Conservation (phyloP, 495 filamentous ascomycete genomes). For the Schizothecium vesticola region DNA sequence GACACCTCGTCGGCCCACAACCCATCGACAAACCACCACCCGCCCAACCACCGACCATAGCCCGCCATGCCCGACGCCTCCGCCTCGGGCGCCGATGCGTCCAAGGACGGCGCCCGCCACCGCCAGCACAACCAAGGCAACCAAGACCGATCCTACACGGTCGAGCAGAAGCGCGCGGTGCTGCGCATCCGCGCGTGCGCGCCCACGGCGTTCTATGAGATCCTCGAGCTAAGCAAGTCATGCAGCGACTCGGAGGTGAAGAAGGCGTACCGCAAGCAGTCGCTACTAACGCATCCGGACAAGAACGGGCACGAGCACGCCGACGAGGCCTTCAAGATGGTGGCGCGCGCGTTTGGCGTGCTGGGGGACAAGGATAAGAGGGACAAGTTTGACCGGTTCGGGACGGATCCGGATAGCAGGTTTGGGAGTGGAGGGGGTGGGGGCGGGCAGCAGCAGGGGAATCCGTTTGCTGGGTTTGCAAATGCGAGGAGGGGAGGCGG, state of each 20-base stretch:
- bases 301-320: constrained; percentile 97
- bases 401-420: constrained; percentile 84
- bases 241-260: constrained; percentile 81
- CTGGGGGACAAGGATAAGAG: constrained; percentile 92
- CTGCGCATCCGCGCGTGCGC: constrained; percentile 77
- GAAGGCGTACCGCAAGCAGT: constrained; percentile 88
- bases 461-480: constrained; percentile 73
- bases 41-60: not conserved
- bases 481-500: constrained; percentile 42
- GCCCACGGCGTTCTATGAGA: constrained; percentile 85
- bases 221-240: constrained; percentile 59
- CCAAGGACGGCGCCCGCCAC: constrained; percentile 55
- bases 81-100: constrained; percentile 65
- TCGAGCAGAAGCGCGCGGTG: constrained; percentile 85
- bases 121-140: constrained; percentile 87
- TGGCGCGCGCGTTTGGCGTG: constrained; percentile 86
- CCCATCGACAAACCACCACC: not conserved
- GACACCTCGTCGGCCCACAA: not conserved
- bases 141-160: constrained; percentile 80
- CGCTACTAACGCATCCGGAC: constrained; percentile 87
- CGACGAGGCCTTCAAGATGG: constrained; percentile 98
- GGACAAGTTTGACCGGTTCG: constrained; percentile 76
- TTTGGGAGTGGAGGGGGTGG: constrained; percentile 48
- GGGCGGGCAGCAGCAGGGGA: constrained; percentile 39
- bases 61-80: constrained; percentile 68